These are phyloP conservation scores for Pseudogymnoascus sp. DNA, from an alignment of 2,329 filamentous ascomycete species.

Conservation along the genomic window DNA sequence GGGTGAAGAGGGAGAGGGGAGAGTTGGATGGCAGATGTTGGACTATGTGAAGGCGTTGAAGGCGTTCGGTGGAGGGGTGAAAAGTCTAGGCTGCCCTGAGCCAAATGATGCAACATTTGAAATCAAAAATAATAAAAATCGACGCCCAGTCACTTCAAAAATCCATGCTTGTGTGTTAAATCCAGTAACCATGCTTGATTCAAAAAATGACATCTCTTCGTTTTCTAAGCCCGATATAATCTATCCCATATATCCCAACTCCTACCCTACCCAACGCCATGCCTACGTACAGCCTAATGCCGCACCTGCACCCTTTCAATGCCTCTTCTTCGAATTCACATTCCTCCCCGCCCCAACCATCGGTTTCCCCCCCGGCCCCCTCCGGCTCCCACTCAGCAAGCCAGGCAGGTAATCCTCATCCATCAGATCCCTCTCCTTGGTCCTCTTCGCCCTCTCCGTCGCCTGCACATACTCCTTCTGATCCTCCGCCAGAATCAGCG, in stretches of 20 bases:
- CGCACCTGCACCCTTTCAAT: conserved; percentile 18
- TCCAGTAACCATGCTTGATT: neutral
- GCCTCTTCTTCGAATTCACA: conserved; percentile 70
- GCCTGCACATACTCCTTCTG: conserved; percentile 83
- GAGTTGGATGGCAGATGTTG: neutral
- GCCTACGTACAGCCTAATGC: conserved; percentile 20
- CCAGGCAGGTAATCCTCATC: conserved; percentile 86
- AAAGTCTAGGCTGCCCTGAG: conserved; percentile 21
- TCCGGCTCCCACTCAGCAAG: conserved; percentile 74
- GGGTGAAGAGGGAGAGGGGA: neutral
- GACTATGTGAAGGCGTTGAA: neutral
- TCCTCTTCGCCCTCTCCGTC: conserved; percentile 54
- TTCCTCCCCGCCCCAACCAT: conserved; percentile 79
- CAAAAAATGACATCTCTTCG: neutral
- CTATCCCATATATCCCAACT: conserved; percentile 12
- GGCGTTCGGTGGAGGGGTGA: conserved; percentile 11
- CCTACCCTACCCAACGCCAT: conserved; percentile 10
- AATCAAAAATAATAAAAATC: conserved; percentile 13
- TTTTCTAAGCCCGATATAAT: conserved; percentile 13
- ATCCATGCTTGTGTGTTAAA: neutral
- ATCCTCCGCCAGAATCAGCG: conserved; percentile 82
- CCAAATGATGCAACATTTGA: conserved; percentile 11
- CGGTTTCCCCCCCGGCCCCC: conserved; percentile 56
- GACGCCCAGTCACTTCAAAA: neutral
- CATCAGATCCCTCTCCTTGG: conserved; percentile 76